phyloP scores from a whole-genome alignment of 1,284 basidiomycete genomes.

The Ustilago lituana region DNA sequence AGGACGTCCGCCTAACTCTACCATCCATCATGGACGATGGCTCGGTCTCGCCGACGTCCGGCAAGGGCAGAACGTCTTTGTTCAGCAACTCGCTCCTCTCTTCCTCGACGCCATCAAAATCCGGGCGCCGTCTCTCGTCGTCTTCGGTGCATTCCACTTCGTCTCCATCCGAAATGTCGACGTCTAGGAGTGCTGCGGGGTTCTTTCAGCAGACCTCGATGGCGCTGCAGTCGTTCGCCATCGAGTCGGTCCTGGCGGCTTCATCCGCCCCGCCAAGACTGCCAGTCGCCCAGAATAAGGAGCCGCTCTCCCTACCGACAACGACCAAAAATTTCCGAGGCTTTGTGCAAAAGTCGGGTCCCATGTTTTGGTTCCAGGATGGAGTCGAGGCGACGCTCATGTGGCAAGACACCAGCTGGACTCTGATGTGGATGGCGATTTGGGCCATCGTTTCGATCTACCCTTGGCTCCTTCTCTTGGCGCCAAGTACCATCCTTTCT shows the following conservation, averaged over 20 bases:
- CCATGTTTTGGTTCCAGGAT: conserved; percentile 66
- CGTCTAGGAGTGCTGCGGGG: conserved; percentile 1
- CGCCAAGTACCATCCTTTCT: conserved; percentile 57
- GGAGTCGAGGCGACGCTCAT: conserved; percentile 62
- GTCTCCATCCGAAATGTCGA: conserved; percentile 19
- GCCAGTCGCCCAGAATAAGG: conserved; percentile 62
- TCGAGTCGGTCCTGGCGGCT: conserved; percentile 58
- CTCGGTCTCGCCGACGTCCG: conserved; percentile 32
- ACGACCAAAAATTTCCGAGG: conserved; percentile 65
- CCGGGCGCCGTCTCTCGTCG: conserved; percentile 20
- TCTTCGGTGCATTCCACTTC: conserved; percentile 21
- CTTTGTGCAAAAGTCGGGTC: conserved; percentile 65
- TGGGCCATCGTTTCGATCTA: conserved; percentile 63
- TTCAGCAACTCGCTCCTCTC: conserved; percentile 35
- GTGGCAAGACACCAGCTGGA: conserved; percentile 66
- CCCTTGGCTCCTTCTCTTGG: conserved; percentile 58
- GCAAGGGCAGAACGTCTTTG: conserved; percentile 25
- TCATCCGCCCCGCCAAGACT: conserved; percentile 56
- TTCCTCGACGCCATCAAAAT: conserved; percentile 10
- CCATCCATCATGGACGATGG: conserved; percentile 29
- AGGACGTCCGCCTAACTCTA: too few species aligned
- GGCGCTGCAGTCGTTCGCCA: conserved; percentile 50
- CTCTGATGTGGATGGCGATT: conserved; percentile 65
- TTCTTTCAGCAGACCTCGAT: conserved; percentile 50
- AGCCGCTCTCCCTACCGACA: conserved; percentile 58